Evolutionary conservation across 768 basidiomycete species (phyloP), one percentile per base, ranked within the genome.

Genomic region (Mrakia blollopis): DNA sequence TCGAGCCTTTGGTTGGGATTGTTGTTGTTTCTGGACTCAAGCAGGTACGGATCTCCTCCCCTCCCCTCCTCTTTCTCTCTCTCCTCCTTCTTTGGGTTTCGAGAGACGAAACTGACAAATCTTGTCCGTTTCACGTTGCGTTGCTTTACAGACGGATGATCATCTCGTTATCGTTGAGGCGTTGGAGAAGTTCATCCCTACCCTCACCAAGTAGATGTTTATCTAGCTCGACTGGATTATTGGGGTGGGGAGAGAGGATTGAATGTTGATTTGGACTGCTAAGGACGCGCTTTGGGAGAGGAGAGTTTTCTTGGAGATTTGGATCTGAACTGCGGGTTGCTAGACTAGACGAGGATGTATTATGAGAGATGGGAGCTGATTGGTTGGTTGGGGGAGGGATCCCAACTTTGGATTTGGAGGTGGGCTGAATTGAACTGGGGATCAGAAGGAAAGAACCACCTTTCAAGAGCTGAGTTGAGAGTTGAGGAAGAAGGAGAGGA

Each of bases 1-100:
- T 77, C 52, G 76, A 77, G 67, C 76, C 76, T 28, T 63, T 77
- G 32, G 76, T 77, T 30, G 76, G 76, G 3, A 50, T 77, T 16
- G 62, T 73, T 25, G 76, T 77, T 35, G 76, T 77, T 23, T 39
- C 35, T 9, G 76, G 76, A 18, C 52, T 77, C 39, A 73, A 72
- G 65, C 76, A 77, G 72, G 76, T 73, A n/a, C n/a, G n/a, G n/a
- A n/a, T n/a, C n/a, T n/a, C n/a, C n/a, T n/a, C n/a, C n/a, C n/a
- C n/a, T n/a, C n/a, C 50, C 8, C 32, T 65, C 23, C 37, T 2
- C 30, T 65, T 10, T 67, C 32, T 21, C 14, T 35, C 32, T 23
- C 35, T 5, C 10, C 32, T 3, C 9, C 32, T 25, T 67, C 65
- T 32, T 35, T 35, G 14, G 65, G 7, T 9, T 32, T 5, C 5